A percentile compares a stretch with the other conserved stretches of the same genome.
Conservation (phyloP, 2,329 filamentous ascomycete species). For the Dothistroma pini region DNA sequence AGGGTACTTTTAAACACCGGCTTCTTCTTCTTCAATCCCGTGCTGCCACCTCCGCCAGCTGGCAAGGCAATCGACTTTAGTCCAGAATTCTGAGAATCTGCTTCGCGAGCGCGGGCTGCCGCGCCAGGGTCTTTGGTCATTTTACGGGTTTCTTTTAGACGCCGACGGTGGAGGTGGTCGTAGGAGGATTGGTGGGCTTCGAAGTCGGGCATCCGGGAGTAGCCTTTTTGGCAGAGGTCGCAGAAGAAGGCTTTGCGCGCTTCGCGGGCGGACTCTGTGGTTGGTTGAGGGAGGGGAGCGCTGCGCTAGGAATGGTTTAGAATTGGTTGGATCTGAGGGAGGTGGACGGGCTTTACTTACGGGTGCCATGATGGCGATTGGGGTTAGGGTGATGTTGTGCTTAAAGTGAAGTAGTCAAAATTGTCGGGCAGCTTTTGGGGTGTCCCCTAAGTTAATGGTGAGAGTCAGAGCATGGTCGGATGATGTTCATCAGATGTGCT, state of each 20-base stretch:
- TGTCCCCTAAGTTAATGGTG: too few relatives aligned
- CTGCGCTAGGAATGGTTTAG: slow-evolving; percentile 25
- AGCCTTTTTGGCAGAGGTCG: slow-evolving; percentile 87
- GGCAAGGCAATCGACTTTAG: slow-evolving; percentile 46
- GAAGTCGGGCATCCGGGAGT: slow-evolving; percentile 92
- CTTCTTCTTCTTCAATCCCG: slow-evolving; percentile 27
- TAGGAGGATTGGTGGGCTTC: slow-evolving; percentile 92
- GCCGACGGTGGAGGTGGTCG: slow-evolving; percentile 84
- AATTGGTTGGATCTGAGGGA: neutral
- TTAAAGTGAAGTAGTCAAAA: too few relatives aligned
- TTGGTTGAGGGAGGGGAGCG: slow-evolving; percentile 28
- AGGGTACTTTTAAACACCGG: slow-evolving; percentile 31
- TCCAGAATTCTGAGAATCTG: slow-evolving; percentile 46
- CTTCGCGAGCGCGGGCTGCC: slow-evolving; percentile 61
- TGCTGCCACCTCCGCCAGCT: neutral
- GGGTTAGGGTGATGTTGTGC: too few relatives aligned
- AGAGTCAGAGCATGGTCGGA: too few relatives aligned
- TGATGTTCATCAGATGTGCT: too few relatives aligned
- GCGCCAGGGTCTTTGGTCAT: slow-evolving; percentile 70
- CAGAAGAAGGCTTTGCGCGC: slow-evolving; percentile 79
- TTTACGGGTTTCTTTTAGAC: slow-evolving; percentile 82
- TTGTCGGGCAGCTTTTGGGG: too few relatives aligned
- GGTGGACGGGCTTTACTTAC: neutral
- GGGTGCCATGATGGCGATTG: neutral
- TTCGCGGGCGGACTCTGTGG: slow-evolving; percentile 65